A percentile compares a stretch with the other conserved stretches of the same genome.
These are phyloP conservation scores for Millerozyma acaciae DNA, from an alignment of 805 yeast genomes.

Conservation along the genomic window DNA sequence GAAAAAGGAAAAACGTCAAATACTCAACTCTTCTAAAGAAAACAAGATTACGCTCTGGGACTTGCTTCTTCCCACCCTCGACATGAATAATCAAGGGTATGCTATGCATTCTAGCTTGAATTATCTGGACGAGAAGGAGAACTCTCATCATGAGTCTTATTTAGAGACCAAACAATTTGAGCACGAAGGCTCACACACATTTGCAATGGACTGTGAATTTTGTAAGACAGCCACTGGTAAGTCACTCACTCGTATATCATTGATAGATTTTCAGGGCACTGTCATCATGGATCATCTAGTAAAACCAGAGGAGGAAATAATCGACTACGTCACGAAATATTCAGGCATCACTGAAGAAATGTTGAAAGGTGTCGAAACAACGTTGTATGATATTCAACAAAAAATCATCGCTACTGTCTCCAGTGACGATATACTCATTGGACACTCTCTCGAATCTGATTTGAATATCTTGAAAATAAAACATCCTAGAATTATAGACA, in stretches of 20 bases:
- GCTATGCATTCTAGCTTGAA: constrained; percentile 48
- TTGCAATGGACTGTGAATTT: constrained; percentile 94
- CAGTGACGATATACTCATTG: constrained; percentile 64
- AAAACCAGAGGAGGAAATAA: constrained; percentile 69
- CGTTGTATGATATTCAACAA: constrained; percentile 63
- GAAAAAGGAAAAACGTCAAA: constrained; percentile 49
- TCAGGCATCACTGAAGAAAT: constrained; percentile 83
- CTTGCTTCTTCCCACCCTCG: constrained; percentile 47
- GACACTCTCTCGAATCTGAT: constrained; percentile 89
- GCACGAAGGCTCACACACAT: constrained; percentile 59
- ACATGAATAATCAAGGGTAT: constrained; percentile 47
- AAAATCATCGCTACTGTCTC: constrained; percentile 47
- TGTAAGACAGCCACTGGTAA: constrained; percentile 60
- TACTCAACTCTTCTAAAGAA: constrained; percentile 28
- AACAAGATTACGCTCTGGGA: constrained; percentile 46
- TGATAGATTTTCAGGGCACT: constrained; percentile 60
- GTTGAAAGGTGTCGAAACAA: constrained; percentile 58
- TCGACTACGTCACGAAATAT: constrained; percentile 75
- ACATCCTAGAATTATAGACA: constrained; percentile 78
- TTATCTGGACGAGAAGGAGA: constrained; percentile 4
- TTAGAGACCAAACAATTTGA: constrained; percentile 44
- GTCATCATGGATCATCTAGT: constrained; percentile 71
- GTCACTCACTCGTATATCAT: constrained; percentile 73
- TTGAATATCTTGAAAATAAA: constrained; percentile 63
- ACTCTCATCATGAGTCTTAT: constrained; percentile 10